phyloP scores from a whole-genome alignment of 1,139 yeast genomes.

The Lodderomyces pseudojiufengensis region DNA sequence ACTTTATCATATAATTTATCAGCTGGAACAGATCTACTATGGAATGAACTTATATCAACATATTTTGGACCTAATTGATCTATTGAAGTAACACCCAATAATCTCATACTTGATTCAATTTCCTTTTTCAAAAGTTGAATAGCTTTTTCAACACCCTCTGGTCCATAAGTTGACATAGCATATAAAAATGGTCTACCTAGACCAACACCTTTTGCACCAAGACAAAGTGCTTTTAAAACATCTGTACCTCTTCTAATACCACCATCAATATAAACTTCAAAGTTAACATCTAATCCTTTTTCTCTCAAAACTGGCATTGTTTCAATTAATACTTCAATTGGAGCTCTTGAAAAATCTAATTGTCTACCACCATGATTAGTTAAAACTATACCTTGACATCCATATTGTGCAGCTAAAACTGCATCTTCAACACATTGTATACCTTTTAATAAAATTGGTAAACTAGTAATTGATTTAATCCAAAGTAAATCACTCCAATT shows the following conservation, averaged over 20 bases:
- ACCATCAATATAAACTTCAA: slow-evolving; percentile 57
- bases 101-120: slow-evolving; percentile 81
- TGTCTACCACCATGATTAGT: slow-evolving; percentile 80
- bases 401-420: slow-evolving; percentile 56
- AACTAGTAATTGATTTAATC: slow-evolving; percentile 54
- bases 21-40: slow-evolving; percentile 25
- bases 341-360: slow-evolving; percentile 63
- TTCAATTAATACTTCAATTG: slow-evolving; percentile 65
- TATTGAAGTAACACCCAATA: slow-evolving; percentile 70
- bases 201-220: slow-evolving; percentile 74
- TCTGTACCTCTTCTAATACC: slow-evolving; percentile 74
- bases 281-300: slow-evolving; percentile 40
- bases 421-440: slow-evolving; percentile 71
- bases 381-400: slow-evolving; percentile 60
- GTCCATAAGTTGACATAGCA: slow-evolving; percentile 72
- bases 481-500: slow-evolving; percentile 63
- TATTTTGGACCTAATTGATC: slow-evolving; percentile 54
- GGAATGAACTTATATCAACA: slow-evolving; percentile 26
- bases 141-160: slow-evolving; percentile 73
- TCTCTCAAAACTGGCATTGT: slow-evolving; percentile 54
- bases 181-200: slow-evolving; percentile 70
- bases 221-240: slow-evolving; percentile 59
- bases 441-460: slow-evolving; percentile 70
- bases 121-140: slow-evolving; percentile 78
- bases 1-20: slow-evolving; percentile 35